phyloP scores from a whole-genome alignment of 1,284 basidiomycete genomes.

The Ustilago esculenta region DNA sequence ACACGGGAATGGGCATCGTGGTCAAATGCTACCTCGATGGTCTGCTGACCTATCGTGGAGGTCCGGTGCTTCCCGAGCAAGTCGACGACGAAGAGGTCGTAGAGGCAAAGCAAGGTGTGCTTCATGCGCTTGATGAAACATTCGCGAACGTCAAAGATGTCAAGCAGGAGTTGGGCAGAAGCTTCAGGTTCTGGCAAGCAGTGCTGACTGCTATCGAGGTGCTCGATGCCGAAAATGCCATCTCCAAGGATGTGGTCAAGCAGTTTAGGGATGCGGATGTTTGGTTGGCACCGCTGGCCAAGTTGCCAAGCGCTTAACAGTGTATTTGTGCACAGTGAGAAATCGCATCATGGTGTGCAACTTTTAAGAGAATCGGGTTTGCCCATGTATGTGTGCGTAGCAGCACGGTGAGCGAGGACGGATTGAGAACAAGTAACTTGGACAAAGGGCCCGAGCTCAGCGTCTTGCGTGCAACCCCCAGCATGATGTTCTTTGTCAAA shows the following conservation, averaged over 20 bases:
- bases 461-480: too few relatives aligned
- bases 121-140: conserved; percentile 90
- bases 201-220: conserved; percentile 87
- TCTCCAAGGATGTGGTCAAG: conserved; percentile 82
- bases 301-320: too few relatives aligned
- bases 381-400: too few relatives aligned
- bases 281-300: conserved; percentile 77
- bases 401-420: too few relatives aligned
- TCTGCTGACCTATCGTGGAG: conserved; percentile 77
- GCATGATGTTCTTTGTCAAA: too few relatives aligned
- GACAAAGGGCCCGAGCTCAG: too few relatives aligned
- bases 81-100: conserved; percentile 78
- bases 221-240: conserved; percentile 74
- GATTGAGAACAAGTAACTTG: too few relatives aligned
- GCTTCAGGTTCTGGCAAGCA: conserved; percentile 97
- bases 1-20: conserved; percentile 96
- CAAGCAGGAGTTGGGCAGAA: conserved; percentile 86
- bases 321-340: not conserved
- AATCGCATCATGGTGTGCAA: not conserved
- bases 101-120: conserved; percentile 84
- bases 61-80: conserved; percentile 70
- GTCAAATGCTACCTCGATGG: conserved; percentile 88
- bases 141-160: conserved; percentile 89
- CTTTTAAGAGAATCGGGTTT: too few relatives aligned
- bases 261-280: conserved; percentile 94